Base-by-base conservation (phyloP, 352 stramenopile genomes). In the Phytophthora rubi region DNA sequence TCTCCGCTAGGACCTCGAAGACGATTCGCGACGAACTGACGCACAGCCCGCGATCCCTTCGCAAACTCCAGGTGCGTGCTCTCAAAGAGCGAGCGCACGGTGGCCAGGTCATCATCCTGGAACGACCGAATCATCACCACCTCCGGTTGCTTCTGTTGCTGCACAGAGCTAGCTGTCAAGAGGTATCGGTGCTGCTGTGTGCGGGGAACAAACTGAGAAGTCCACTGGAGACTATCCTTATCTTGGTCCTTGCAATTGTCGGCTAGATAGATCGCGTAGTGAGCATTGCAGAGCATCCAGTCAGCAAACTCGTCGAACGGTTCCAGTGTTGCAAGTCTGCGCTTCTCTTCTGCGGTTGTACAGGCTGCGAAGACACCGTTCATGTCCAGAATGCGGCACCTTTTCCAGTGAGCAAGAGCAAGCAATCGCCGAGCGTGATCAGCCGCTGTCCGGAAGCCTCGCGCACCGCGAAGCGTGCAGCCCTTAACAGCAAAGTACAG, bases 271-370 rank as follows among this genome's bases (percentile, higher is more conserved):
- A 94, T 67, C 3, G 77, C 86, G 53, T 94, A 94, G 61, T 91
- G 86, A 0, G 83, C 69, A 59, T 91, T 94, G 62, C 77, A 83
- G 28, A 91, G 62, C 33, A 68, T 71, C 86, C 80, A 90, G 67
- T 94, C 86, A 13, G 75, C 73, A 58, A 79, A 88, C 44, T 94
- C 86, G 58, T 94, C 86, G 53, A 94, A 94, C 6, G 73, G 69
- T 44, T 94, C 86, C 23, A 92, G 71, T 1, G 61, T 44, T n/a
- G 73, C 44, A n/a, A 91, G 28, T 16, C 81, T 80, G 26, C 58
- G 51, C 48, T 85, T 86, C 57, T 92, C 84, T n/a, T 75, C 52
- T 15, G 35, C 23, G 37, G 45, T 76, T 9, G 74, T 82, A 9
- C 77, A 80, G 3, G 49, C 65, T 3, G 70, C 60, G 54, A 83